Evolutionary conservation across 306 rosid species (phyloP).

Genomic region (Senna siamea): DNA sequence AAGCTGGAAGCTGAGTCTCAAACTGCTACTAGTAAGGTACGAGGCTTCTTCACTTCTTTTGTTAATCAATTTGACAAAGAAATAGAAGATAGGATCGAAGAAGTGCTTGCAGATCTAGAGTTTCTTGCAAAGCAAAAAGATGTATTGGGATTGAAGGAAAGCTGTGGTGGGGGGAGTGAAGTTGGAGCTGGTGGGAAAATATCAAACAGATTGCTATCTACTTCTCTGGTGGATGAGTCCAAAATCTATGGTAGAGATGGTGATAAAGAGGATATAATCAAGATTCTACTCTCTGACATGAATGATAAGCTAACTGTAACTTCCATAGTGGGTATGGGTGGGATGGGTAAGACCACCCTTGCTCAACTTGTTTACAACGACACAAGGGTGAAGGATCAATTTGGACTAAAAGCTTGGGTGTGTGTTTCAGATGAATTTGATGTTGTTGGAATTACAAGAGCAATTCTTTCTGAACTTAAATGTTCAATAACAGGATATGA

Average conservation of each 20-base stretch:
- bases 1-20: conserved; percentile 1
- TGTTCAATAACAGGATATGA: neutral
- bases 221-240: conserved; percentile 32
- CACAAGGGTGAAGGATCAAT: neutral
- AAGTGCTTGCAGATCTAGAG: conserved; percentile 29
- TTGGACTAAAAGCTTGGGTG: conserved; percentile 43
- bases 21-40: neutral
- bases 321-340: conserved; percentile 37
- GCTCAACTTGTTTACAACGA: conserved; percentile 34
- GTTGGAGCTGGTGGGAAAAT: conserved; percentile 26
- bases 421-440: conserved; percentile 1
- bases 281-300: neutral
- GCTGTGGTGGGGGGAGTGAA: neutral
- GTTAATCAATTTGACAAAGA: conserved; percentile 12
- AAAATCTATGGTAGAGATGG: conserved; percentile 39
- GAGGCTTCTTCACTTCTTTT: neutral
- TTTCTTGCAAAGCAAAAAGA: conserved; percentile 35
- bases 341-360: conserved; percentile 47
- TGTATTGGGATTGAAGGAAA: conserved; percentile 35
- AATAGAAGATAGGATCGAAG: conserved; percentile 11
- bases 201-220: conserved; percentile 14
- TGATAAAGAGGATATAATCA: conserved; percentile 36
- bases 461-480: conserved; percentile 31
- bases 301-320: too few species aligned
- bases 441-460: conserved; percentile 1